Evolutionary conservation across 352 stramenopile species (phyloP), one percentile per base, ranked within the genome.

Genomic region (Globisporangium barbulae): DNA sequence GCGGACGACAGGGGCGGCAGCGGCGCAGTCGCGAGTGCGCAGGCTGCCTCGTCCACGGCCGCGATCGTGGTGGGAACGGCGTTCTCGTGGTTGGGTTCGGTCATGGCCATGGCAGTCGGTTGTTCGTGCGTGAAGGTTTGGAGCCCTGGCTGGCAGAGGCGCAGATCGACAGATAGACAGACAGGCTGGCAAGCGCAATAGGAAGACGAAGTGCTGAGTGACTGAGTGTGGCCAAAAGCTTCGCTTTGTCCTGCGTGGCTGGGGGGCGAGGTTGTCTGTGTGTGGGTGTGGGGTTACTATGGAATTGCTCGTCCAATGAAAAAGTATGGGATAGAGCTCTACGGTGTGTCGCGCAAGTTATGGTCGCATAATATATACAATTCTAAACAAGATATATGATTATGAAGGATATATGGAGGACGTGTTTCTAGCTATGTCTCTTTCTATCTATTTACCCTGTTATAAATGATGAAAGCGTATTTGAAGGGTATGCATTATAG

Each of bases 61-160:
- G 56, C 17, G 13, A 31, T 39, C 41, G 56, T 62, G 25, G 28
- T 49, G 17, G 56, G 44, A 4, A 45, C 44, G 13, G 31, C 42
- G 30, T 59, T 48, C 5, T 66, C 60, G 60, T 52, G 39, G 44
- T 47, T 50, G 25, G 44, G 49, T 22, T 66, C 60, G 25, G 52
- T 30, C 60, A 66, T 60, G 21, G 50, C 52, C 60, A 66, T 66
- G 35, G 35, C 45, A 45, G 25, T 63, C n/a, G 52, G 33, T 63
- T 12, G 21, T 25, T 12, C 10, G 31, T 47, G 53, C 44, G 33
- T 37, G 33, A 35, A 31, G 37, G 9, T 42, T 21, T 17, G 7
- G 15, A 19, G 9, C 50, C 37, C 9, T 45, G 39, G 17, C 41
- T 47, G 17, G 41, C 7, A n/a, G 15, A 47, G 41, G 39, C 6